A percentile compares a stretch with the other conserved stretches of the same genome.
Conservation (phyloP, 2,329 filamentous ascomycete species). For the Fusarium sp. region DNA sequence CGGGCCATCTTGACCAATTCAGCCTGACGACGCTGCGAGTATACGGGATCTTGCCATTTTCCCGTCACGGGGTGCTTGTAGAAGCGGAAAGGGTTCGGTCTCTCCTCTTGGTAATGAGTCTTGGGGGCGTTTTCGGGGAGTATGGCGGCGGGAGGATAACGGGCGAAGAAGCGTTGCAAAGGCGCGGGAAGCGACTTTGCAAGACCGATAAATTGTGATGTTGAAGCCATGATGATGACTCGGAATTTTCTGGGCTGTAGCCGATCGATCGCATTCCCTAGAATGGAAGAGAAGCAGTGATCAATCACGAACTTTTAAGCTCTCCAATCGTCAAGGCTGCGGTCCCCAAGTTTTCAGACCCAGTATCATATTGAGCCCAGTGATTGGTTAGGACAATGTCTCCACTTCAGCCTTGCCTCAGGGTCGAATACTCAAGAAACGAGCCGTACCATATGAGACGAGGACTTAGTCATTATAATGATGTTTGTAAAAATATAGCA, state of each 20-base stretch:
- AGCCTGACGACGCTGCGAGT: slow-evolving; percentile 88
- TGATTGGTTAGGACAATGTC: slow-evolving; percentile 26
- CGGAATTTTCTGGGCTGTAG: slow-evolving; percentile 34
- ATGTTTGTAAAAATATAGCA: too few species aligned
- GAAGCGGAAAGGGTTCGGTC: slow-evolving; percentile 84
- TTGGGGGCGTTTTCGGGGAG: slow-evolving; percentile 60
- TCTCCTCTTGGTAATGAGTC: slow-evolving; percentile 67
- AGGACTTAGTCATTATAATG: too few species aligned
- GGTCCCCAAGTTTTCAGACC: slow-evolving; percentile 39
- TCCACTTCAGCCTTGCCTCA: slow-evolving; percentile 38
- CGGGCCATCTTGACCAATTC: slow-evolving; percentile 89
- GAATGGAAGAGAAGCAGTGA: slow-evolving; percentile 3
- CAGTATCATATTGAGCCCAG: not conserved
- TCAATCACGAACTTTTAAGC: slow-evolving; percentile 23
- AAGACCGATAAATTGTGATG: slow-evolving; percentile 65
- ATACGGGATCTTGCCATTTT: slow-evolving; percentile 85
- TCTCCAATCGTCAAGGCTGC: slow-evolving; percentile 41
- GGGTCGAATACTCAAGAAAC: too few species aligned
- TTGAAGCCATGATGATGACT: slow-evolving; percentile 53
- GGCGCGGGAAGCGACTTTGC: slow-evolving; percentile 81
- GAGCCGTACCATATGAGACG: too few species aligned
- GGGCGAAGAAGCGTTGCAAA: slow-evolving; percentile 87
- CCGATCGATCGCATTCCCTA: slow-evolving; percentile 34
- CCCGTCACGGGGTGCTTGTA: slow-evolving; percentile 83
- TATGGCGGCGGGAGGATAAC: slow-evolving; percentile 82